Evolutionary conservation across 139 green algal species (phyloP).

Genomic region (Gonium pectorale): DNA sequence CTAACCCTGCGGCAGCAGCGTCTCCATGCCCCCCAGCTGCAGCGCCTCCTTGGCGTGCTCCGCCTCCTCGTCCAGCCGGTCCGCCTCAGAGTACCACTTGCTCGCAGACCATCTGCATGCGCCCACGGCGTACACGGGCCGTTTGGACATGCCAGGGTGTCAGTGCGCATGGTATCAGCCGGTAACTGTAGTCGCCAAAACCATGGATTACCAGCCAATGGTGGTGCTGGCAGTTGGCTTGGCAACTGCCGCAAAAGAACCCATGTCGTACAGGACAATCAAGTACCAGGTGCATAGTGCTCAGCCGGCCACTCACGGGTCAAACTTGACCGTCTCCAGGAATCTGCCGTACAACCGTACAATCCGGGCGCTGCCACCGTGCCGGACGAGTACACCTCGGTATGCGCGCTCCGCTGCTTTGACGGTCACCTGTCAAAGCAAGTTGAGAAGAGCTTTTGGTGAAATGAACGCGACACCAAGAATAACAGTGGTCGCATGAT

Average conservation of each 20-base stretch:
- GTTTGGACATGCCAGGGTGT: no score
- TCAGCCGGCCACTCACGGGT: no score
- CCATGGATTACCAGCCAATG: no score
- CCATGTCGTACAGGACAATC: no score
- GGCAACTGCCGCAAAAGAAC: no score
- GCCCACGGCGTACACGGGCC: no score
- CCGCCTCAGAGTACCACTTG: slow-evolving; percentile 37
- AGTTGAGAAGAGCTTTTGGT: not conserved
- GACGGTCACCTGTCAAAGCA: slow-evolving; percentile 22
- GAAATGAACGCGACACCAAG: not conserved
- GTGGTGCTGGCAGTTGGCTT: no score
- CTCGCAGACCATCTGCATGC: no score
- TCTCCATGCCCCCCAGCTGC: slow-evolving; percentile 21
- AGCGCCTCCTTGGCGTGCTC: slow-evolving; percentile 43
- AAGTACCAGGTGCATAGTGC: no score
- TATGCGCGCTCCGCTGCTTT: slow-evolving; percentile 40
- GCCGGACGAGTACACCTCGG: slow-evolving; percentile 1
- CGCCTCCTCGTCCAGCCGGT: slow-evolving; percentile 30
- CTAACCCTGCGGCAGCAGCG: not conserved
- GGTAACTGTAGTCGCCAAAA: no score
- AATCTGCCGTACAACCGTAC: slow-evolving; percentile 48
- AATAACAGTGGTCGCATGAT: not conserved
- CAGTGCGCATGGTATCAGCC: no score
- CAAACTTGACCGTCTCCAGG: slow-evolving; percentile 47
- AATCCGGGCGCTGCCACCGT: slow-evolving; percentile 6